Base-by-base conservation (phyloP, 306 rosid genomes). In the Malus sieversii region DNA sequence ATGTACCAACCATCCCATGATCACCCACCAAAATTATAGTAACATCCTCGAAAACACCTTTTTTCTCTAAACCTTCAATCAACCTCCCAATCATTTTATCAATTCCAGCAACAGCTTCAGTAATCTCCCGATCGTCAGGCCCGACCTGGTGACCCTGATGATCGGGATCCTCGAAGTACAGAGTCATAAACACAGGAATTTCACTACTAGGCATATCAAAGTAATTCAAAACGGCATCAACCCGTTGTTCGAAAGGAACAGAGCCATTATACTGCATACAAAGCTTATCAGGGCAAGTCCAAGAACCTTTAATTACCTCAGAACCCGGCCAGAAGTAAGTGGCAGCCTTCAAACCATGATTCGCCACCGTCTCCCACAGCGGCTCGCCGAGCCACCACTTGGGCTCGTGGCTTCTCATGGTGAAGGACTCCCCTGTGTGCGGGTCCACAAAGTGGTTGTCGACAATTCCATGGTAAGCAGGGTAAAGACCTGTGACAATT, bases 321-420 rank as follows among this genome's bases (percentile, higher is more conserved):
- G 99, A 83, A 52, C 99, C 99, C 11, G 97, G 97, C 99, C 99
- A 96, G 82, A 96, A 96, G 58, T 85, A 93, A 0, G 97, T 90
- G 0, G 98, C 83, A 65, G 99, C 99, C 48, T 72, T 86, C 71
- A 92, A 83, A 1, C 99, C 99, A n/a, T 88, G 84, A 30, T 86
- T 90, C 57, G 78, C 84, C 15, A 89, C 92, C 35, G 99, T 96
- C 82, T 90, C 97, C 99, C 99, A 96, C 64, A 92, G 40, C 16
- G 99, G 99, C 84, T 96, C 97, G 45, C 99, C 99, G 0, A 92
- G 82, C 99, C 98, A 92, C 99, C 99, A 96, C 79, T 92, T 92
- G 38, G 99, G 89, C 15, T 96, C 87, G 65, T 88, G 96, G 87
- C 90, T 92, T 1, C 77, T 71, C 99, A 92, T 90, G 19, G 77